Evolutionary conservation across 73 alveolate genomes (phyloP).

Genomic region (Breviolum minutum): DNA sequence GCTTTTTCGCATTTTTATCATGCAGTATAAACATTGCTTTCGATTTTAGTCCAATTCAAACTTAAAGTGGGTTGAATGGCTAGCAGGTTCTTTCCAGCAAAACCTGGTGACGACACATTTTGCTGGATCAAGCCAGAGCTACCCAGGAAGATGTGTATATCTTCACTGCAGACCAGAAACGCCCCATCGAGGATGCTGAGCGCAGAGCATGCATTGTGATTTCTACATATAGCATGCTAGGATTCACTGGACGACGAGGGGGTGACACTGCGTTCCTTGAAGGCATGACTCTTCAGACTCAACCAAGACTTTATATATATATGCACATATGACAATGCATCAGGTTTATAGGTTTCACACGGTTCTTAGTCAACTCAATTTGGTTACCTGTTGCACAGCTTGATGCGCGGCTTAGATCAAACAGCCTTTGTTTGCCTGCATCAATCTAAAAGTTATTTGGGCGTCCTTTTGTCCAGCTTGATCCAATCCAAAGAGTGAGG

Average conservation of each 20-base stretch:
- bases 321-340: no score
- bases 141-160: constrained; percentile 46
- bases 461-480: no score
- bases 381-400: no score
- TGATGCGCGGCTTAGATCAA: no score
- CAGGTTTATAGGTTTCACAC: no score
- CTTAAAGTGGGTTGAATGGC: no score
- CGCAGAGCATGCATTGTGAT: constrained; percentile 98
- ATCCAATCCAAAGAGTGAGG: neutral
- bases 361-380: no score
- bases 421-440: neutral
- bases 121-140: neutral
- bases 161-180: constrained; percentile 87
- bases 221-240: constrained; percentile 98
- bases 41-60: no score
- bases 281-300: neutral
- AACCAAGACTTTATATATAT: no score
- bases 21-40: no score
- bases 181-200: constrained; percentile 96
- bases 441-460: no score
- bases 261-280: constrained; percentile 96
- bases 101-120: neutral
- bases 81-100: neutral
- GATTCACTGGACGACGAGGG: constrained; percentile 97
- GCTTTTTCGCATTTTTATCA: no score